phyloP scores from a whole-genome alignment of 139 green algal genomes.

The Chlorella sorokiniana region DNA sequence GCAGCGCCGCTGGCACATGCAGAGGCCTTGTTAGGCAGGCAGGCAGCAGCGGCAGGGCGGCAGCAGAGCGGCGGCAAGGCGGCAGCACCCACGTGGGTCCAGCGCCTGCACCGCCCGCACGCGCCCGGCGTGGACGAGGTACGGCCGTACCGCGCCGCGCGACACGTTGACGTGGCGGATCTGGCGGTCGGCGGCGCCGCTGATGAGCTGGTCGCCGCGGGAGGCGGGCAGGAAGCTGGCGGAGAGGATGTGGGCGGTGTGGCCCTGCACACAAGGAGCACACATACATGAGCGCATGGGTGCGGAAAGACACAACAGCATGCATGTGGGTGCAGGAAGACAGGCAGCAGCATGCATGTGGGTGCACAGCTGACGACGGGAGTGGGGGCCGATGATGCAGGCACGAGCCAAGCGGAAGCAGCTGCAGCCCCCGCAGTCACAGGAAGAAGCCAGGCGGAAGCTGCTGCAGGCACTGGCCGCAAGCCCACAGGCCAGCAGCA shows the following conservation, averaged over 20 bases:
- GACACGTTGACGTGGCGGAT: slow-evolving; percentile 16
- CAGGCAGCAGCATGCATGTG: background rate
- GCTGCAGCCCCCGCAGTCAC: too few relatives aligned
- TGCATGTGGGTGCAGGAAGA: background rate
- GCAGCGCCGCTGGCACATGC: too few relatives aligned
- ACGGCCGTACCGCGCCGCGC: slow-evolving; percentile 29
- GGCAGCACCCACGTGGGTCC: slow-evolving; percentile 32
- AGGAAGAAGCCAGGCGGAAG: background rate
- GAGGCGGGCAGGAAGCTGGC: slow-evolving; percentile 28
- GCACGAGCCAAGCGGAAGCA: too few relatives aligned
- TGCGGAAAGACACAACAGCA: background rate
- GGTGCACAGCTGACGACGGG: too few relatives aligned
- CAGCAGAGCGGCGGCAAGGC: slow-evolving; percentile 1
- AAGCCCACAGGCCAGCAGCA: background rate
- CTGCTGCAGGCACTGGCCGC: background rate
- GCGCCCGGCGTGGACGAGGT: slow-evolving; percentile 25
- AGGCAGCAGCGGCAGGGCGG: background rate
- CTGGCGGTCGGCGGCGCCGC: slow-evolving; percentile 30
- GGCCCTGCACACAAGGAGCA: slow-evolving; percentile 21
- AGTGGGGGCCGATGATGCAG: too few relatives aligned
- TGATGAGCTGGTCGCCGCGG: slow-evolving; percentile 22
- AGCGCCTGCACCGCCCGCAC: slow-evolving; percentile 25
- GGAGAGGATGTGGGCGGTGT: slow-evolving; percentile 28
- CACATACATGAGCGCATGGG: background rate
- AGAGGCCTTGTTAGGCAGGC: background rate